These are phyloP conservation scores for Salinomyces thailandicus DNA, from an alignment of 2,329 filamentous ascomycete genomes.

Conservation along the genomic window DNA sequence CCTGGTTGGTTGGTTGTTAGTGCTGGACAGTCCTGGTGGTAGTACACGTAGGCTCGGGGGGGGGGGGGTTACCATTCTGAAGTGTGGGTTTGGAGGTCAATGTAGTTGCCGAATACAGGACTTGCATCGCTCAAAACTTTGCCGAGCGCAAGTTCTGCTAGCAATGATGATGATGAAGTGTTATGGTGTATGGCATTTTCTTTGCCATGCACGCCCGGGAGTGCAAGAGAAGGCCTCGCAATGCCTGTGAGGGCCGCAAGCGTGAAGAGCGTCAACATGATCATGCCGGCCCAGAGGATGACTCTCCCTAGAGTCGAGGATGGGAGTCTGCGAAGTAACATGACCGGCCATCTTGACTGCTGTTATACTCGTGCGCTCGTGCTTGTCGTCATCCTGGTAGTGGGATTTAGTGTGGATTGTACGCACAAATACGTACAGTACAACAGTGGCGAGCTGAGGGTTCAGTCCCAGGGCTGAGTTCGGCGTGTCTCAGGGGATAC, in stretches of 20 bases:
- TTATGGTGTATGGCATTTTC: not conserved
- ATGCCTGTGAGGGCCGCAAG: not conserved
- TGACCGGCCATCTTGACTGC: not conserved
- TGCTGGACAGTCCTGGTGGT: not conserved
- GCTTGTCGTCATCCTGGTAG: too few relatives aligned
- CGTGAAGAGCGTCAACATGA: not conserved
- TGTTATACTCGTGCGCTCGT: too few relatives aligned
- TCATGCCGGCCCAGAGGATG: not conserved
- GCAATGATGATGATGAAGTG: conserved; percentile 3
- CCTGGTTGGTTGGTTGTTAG: too few relatives aligned
- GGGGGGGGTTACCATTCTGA: conserved; percentile 3
- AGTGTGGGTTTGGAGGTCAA: conserved; percentile 4
- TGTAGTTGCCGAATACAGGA: conserved; percentile 34
- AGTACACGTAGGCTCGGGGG: not conserved
- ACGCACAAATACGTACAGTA: too few relatives aligned
- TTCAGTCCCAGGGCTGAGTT: too few relatives aligned
- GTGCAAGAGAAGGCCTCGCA: not conserved
- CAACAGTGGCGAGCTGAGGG: too few relatives aligned
- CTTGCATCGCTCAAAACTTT: conserved; percentile 34
- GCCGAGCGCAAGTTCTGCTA: conserved; percentile 31
- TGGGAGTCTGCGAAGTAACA: not conserved
- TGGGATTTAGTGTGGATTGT: too few relatives aligned
- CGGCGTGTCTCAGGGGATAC: too few relatives aligned
- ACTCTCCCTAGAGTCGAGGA: not conserved
- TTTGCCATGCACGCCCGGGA: not conserved